phyloP scores from a whole-genome alignment of 768 basidiomycete species.

The Rhodotorula paludigena region DNA sequence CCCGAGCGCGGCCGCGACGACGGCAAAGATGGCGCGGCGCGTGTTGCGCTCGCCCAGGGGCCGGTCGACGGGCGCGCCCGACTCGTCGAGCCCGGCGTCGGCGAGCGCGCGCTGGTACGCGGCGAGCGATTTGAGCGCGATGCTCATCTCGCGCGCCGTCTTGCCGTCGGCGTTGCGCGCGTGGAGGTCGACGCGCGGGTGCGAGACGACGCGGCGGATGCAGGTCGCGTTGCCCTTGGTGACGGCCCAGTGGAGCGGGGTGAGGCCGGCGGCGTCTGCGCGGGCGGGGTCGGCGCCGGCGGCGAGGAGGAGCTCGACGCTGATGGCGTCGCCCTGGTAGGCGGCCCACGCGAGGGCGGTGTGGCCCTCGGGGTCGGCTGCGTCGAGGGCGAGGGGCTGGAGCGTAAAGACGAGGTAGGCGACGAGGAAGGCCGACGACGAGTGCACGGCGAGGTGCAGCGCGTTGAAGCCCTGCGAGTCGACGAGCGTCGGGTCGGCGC shows the following conservation, averaged over 20 bases:
- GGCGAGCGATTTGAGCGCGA: conserved; percentile 81
- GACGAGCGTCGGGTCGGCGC: conserved; percentile 82
- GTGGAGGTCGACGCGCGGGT: conserved; percentile 75
- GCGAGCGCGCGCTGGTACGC: conserved; percentile 85
- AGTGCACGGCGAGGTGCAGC: conserved; percentile 86
- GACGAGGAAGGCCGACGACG: conserved; percentile 87
- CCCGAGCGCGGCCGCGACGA: conserved; percentile 74
- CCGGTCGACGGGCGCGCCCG: conserved; percentile 62
- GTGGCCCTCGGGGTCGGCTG: conserved; percentile 83
- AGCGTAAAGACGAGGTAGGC: conserved; percentile 80
- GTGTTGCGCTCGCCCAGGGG: conserved; percentile 63
- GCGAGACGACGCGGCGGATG: conserved; percentile 70
- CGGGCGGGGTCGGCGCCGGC: conserved; percentile 76
- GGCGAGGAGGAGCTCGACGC: conserved; percentile 79
- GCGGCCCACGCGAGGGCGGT: conserved; percentile 98
- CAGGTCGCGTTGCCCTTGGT: conserved; percentile 86
- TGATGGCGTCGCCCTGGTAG: conserved; percentile 95
- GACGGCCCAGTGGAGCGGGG: conserved; percentile 94
- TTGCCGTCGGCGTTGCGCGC: conserved; percentile 78
- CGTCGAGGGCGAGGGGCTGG: conserved; percentile 79
- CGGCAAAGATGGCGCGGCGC: conserved; percentile 52
- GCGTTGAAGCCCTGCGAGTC: conserved; percentile 96
- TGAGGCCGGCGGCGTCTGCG: conserved; percentile 73
- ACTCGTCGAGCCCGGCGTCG: conserved; percentile 76
- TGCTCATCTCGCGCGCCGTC: conserved; percentile 89